Conservation (phyloP, 2,329 filamentous ascomycete genomes). For the Fusarium lyarnte region DNA sequence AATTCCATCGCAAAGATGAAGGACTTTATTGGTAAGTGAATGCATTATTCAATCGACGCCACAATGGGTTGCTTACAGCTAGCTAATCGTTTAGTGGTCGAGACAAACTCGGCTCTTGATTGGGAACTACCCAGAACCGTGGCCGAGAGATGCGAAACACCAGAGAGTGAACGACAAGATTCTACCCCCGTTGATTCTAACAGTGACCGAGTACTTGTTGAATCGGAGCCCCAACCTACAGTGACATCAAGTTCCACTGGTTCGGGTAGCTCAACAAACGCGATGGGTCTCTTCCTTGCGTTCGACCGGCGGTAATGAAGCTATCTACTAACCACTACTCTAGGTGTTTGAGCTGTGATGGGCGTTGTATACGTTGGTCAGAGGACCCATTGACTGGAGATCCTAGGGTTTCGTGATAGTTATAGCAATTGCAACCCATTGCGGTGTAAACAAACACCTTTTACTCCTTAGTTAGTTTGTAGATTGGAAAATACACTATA, state of each 20-base stretch:
- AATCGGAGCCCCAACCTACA: neutral
- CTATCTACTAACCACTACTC: too few species aligned
- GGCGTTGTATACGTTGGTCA: neutral
- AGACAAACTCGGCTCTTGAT: neutral
- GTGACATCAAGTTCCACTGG: rapidly evolving
- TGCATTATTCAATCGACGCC: neutral
- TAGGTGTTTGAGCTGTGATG: neutral
- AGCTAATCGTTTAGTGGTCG: neutral
- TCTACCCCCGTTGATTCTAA: neutral
- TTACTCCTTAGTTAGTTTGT: rapidly evolving
- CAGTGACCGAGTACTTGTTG: neutral
- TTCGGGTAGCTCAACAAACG: neutral
- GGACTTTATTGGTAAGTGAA: neutral
- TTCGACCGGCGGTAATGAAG: neutral
- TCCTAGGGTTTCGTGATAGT: rapidly evolving
- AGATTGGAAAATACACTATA: neutral
- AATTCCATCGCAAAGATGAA: neutral
- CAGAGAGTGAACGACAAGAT: neutral
- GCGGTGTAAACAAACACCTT: too few species aligned
- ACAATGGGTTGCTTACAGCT: neutral
- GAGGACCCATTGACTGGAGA: rapidly evolving
- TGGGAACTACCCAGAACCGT: neutral
- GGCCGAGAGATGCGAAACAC: neutral
- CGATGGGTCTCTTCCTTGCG: neutral
- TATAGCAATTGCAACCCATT: too few species aligned